Base-by-base conservation (phyloP, 176 grass and related monocot genomes). In the Carex parvula region DNA sequence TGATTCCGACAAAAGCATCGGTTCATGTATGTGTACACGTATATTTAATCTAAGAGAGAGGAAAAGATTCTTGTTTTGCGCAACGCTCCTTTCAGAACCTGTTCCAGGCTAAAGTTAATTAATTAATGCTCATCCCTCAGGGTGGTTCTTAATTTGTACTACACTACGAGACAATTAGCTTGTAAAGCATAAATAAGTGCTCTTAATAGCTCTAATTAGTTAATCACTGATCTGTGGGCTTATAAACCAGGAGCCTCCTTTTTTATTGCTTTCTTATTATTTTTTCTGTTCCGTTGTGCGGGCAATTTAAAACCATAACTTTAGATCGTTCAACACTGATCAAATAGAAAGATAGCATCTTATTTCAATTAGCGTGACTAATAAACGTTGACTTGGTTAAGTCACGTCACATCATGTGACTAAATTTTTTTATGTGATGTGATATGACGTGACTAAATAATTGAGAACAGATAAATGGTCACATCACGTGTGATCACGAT, bases 1-100 rank as follows among this genome's bases (percentile, higher is more conserved):
- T 48, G 30, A 64, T 81, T 81, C 56, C 79, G 79, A 81, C 79
- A 81, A 81, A 81, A 81, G 79, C 59, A 29, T 81, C 42, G 79
- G 59, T 81, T 60, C 55, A 82, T 64, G 60, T 64, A 44, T 21
- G 59, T 13, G 60, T 81, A 46, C 20, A 7, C 18, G 39, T 42
- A 64, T 64, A 48, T 81, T 81, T 64, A 75, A 74, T 75, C 4
- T 29, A 29, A 5, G 79, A 66, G 58, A 81, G 26, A 82, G 35
- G 48, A 82, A 62, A 66, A 62, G 16, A 11, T 26, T 53, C 70
- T 50, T 73, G 10, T 50, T 17, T 52, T 48, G n/a, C 44, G 5
- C 70, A 75, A 29, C 10, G 12, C 44, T 54, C 44, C 44, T 74
- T 74, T 74, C 44, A 74, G 20, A 75, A 75, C 3, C 20, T 75